These are phyloP conservation scores for Zychaea mexicana DNA, from an alignment of 371 early-diverging fungal genomes.

Conservation along the genomic window DNA sequence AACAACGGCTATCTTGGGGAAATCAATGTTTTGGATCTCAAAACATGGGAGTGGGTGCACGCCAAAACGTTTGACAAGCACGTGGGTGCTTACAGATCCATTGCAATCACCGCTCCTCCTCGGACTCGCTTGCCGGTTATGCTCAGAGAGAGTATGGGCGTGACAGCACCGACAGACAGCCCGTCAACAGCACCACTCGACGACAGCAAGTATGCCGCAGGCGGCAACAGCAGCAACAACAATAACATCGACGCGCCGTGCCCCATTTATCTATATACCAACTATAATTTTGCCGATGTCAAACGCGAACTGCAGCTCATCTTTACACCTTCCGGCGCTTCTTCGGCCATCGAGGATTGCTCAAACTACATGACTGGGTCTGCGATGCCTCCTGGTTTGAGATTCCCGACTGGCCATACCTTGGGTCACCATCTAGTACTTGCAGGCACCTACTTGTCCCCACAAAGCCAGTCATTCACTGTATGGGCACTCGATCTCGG, in stretches of 20 bases:
- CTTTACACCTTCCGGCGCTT: conserved; percentile 42
- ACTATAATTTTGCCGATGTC: conserved; percentile 81
- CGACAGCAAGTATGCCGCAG: not conserved
- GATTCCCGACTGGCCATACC: conserved; percentile 72
- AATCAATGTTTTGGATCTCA: conserved; percentile 75
- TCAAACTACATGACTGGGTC: conserved; percentile 63
- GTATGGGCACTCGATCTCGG: conserved; percentile 71
- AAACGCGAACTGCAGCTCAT: conserved; percentile 75
- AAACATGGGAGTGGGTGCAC: conserved; percentile 67
- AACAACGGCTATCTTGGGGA: conserved; percentile 77
- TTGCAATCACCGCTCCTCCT: conserved; percentile 55
- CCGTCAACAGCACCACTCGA: not conserved
- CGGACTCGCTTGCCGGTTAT: conserved; percentile 24
- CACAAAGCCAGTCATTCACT: conserved; percentile 64
- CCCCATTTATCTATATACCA: conserved; percentile 73
- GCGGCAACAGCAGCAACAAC: conserved; percentile 9
- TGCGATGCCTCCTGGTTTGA: conserved; percentile 69
- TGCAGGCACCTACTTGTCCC: conserved; percentile 74
- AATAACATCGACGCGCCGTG: conserved; percentile 13
- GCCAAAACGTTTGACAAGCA: conserved; percentile 71
- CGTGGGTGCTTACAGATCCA: conserved; percentile 80
- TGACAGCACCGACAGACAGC: not conserved
- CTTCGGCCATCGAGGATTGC: conserved; percentile 59
- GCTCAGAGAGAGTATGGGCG: conserved; percentile 8
- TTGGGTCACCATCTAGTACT: conserved; percentile 71